These are phyloP conservation scores for Neopestalotiopsis rosae DNA, from an alignment of 2,329 filamentous ascomycete species.

Conservation along the genomic window DNA sequence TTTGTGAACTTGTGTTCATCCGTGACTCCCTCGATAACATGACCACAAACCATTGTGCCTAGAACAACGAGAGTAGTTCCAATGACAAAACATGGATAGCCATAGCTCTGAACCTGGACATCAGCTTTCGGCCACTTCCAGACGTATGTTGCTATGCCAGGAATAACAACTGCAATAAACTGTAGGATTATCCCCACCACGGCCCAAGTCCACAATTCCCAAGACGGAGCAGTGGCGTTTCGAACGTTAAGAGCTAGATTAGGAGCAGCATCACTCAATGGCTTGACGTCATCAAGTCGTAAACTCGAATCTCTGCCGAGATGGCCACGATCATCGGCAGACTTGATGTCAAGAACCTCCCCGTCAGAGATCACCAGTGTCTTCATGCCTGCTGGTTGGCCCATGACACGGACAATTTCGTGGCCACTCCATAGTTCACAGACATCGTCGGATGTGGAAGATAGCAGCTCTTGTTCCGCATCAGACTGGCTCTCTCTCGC, in stretches of 20 bases:
- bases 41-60: neutral
- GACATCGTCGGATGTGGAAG: neutral
- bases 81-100: neutral
- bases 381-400: neutral
- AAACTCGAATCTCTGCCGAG: no score
- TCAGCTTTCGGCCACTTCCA: neutral
- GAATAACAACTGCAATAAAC: neutral
- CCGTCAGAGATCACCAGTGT: neutral
- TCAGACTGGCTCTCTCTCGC: neutral
- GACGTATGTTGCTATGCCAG: neutral
- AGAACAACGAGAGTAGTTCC: neutral
- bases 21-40: neutral
- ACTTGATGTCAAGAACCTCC: neutral
- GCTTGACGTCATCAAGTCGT: no score
- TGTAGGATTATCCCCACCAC: neutral
- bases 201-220: neutral
- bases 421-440: neutral
- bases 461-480: neutral
- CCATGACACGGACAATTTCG: neutral
- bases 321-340: neutral
- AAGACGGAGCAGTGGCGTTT: neutral
- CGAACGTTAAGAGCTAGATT: neutral
- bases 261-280: neutral
- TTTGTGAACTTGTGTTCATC: neutral
- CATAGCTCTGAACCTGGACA: neutral